phyloP scores from a whole-genome alignment of 176 grass and related monocot genomes.

The maize (Zea mays) region DNA sequence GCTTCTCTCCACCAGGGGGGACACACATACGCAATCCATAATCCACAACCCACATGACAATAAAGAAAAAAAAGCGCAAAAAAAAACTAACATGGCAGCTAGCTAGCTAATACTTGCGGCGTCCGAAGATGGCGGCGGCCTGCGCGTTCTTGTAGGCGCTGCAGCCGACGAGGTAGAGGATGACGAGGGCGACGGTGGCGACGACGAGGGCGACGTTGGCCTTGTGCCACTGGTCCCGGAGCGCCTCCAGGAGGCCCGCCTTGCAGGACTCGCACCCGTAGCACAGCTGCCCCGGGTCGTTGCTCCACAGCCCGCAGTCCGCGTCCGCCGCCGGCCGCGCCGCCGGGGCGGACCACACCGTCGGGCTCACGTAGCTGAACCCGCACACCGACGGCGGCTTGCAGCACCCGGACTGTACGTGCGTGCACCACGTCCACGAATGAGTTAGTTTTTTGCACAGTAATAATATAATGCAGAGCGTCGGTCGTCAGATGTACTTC shows the following conservation, averaged over 20 bases:
- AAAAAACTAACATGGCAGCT: too few species aligned
- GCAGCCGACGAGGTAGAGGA: constrained; percentile 88
- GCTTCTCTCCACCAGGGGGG: too few species aligned
- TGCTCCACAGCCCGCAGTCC: constrained; percentile 81
- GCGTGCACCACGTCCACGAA: not conserved
- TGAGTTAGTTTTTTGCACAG: too few species aligned
- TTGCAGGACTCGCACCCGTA: constrained; percentile 85
- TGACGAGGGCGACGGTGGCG: constrained; percentile 70
- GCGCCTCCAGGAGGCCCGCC: constrained; percentile 69
- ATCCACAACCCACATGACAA: too few species aligned
- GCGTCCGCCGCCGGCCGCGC: constrained; percentile 40
- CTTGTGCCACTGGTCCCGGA: constrained; percentile 80
- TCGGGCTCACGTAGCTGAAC: constrained; percentile 75
- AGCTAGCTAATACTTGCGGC: constrained; percentile 52
- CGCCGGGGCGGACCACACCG: constrained; percentile 66
- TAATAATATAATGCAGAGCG: not conserved
- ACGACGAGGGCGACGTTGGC: constrained; percentile 79
- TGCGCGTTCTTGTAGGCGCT: constrained; percentile 94
- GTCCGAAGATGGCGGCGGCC: constrained; percentile 72
- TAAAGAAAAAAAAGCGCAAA: too few species aligned
- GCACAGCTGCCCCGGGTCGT: constrained; percentile 68
- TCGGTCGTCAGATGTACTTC: not conserved
- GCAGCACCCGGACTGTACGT: constrained; percentile 75
- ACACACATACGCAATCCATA: too few species aligned
- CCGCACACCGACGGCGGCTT: constrained; percentile 81